A percentile compares a stretch with the other conserved stretches of the same genome.
Evolutionary conservation across 1,139 yeast genomes (phyloP).

Genomic region (Kodamaea sp.): DNA sequence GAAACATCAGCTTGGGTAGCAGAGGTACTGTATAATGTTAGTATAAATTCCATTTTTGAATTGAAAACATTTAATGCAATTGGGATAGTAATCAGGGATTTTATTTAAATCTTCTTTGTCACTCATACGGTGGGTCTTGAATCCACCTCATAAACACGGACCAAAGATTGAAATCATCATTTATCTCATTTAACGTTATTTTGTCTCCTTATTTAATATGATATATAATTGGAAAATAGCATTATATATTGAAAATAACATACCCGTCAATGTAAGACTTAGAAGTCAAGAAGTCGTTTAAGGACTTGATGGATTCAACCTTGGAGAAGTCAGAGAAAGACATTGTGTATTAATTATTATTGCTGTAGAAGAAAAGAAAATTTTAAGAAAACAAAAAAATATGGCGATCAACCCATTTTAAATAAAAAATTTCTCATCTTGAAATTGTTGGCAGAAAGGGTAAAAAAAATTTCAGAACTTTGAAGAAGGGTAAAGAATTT

Average conservation of each 20-base stretch:
- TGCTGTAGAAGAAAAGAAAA: slow-evolving; percentile 7
- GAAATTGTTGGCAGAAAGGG: too few species aligned
- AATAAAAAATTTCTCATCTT: too few species aligned
- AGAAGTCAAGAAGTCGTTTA: slow-evolving; percentile 84
- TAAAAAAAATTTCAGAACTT: slow-evolving; percentile 6
- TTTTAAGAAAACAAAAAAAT: neutral
- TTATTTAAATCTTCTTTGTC: slow-evolving; percentile 57
- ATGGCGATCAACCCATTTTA: too few species aligned
- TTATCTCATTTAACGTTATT: slow-evolving; percentile 5
- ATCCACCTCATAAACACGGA: slow-evolving; percentile 96
- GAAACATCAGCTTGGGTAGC: slow-evolving; percentile 96
- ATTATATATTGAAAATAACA: slow-evolving; percentile 29
- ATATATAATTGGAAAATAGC: neutral
- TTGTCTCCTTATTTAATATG: neutral
- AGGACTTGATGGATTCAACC: slow-evolving; percentile 76
- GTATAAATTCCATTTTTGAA: slow-evolving; percentile 14
- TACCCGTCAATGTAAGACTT: slow-evolving; percentile 95
- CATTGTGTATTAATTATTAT: slow-evolving; percentile 35
- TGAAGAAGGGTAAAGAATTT: slow-evolving; percentile 1
- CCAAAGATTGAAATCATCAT: slow-evolving; percentile 80
- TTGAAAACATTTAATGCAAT: slow-evolving; percentile 1
- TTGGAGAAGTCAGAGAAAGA: slow-evolving; percentile 78
- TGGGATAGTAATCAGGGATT: slow-evolving; percentile 27
- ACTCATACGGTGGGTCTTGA: slow-evolving; percentile 94
- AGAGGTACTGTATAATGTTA: slow-evolving; percentile 52